A percentile compares a stretch with the other conserved stretches of the same genome.
Conservation (phyloP, 148 eudicot genomes). For the Rhododendron ferrugineum region DNA sequence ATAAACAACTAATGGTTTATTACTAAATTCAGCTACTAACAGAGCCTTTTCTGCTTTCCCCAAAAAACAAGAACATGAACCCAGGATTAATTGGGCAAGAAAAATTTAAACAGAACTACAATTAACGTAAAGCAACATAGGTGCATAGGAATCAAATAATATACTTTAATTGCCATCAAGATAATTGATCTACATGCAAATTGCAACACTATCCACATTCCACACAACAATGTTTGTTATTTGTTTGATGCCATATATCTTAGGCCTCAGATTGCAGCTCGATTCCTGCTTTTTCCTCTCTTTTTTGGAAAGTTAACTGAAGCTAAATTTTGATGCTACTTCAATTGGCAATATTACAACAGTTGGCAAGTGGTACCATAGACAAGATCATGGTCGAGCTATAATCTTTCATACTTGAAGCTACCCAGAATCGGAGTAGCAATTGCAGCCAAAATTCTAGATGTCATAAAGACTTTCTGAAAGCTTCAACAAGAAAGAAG, state of each 20-base stretch:
- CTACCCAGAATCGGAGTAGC: not conserved
- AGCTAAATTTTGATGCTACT: not conserved
- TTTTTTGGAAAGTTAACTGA: not conserved
- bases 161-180: not conserved
- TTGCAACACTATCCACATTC: not conserved
- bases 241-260: not conserved
- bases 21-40: not conserved
- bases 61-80: not conserved
- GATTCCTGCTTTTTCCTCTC: not conserved
- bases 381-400: not conserved
- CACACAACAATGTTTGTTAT: not conserved
- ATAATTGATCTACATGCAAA: conserved; percentile 1
- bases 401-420: not conserved
- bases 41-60: not conserved
- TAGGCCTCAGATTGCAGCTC: not conserved
- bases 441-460: not conserved
- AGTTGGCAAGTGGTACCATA: not conserved
- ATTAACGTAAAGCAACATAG: not conserved
- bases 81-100: not conserved
- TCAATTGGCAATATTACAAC: not conserved
- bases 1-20: not conserved
- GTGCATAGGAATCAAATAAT: not conserved
- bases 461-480: not conserved
- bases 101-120: not conserved
- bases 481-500: not conserved